Evolutionary conservation across 148 eudicot genomes (phyloP).

Genomic region (Rhododendron griersonianum): DNA sequence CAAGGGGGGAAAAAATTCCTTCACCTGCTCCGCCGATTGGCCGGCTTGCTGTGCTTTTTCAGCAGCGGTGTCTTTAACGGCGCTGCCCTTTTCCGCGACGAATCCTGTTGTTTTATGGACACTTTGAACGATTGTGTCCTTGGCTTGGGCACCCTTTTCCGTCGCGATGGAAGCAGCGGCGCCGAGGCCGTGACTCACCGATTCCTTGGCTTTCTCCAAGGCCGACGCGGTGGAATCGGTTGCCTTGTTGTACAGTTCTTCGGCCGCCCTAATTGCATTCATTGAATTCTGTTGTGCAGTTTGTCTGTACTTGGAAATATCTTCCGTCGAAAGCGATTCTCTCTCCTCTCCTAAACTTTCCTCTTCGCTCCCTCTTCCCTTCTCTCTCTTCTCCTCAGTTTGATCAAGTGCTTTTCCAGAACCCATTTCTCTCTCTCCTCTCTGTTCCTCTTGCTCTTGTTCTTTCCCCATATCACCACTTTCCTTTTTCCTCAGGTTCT

Average conservation of each 20-base stretch:
- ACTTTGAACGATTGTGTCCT: not conserved
- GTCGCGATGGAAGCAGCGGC: not conserved
- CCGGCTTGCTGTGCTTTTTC: not conserved
- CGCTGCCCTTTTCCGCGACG: constrained; percentile 27
- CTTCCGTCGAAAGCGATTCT: constrained; percentile 36
- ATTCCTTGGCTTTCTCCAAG: not conserved
- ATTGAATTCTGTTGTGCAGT: constrained; percentile 71
- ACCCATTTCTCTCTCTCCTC: not conserved
- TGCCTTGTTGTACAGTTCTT: constrained; percentile 42
- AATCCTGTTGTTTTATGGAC: constrained; percentile 20
- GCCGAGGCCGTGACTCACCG: not conserved
- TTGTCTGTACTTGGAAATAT: constrained; percentile 42
- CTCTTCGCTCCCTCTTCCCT: not conserved
- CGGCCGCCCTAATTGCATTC: constrained; percentile 57
- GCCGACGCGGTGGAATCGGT: not conserved
- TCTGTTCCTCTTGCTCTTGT: not conserved
- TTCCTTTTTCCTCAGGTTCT: not conserved
- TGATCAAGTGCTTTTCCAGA: not conserved
- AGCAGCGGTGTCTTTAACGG: constrained; percentile 18
- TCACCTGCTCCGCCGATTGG: not conserved
- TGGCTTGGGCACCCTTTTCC: not conserved
- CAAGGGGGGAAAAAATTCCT: not conserved
- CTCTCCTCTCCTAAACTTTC: not conserved
- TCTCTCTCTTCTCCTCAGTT: not conserved
- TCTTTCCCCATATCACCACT: no score